Evolutionary conservation across 148 eudicot genomes (phyloP).

Genomic region (Rhododendron mucronatum): DNA sequence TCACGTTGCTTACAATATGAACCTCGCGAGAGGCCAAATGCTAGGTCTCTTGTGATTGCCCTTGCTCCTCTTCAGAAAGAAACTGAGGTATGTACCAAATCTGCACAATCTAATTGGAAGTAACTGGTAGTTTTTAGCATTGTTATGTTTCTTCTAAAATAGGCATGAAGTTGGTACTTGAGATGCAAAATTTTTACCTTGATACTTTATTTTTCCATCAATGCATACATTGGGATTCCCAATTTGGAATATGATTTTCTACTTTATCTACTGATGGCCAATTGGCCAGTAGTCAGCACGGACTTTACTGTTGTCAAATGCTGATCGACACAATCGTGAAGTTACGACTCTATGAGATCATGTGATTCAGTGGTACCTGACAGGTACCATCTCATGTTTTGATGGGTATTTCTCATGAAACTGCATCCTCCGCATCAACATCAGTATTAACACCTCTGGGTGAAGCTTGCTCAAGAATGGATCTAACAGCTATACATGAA

Average conservation of each 20-base stretch:
- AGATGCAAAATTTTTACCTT: neutral
- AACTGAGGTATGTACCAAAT: constrained; percentile 46
- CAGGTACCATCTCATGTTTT: constrained; percentile 81
- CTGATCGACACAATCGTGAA: neutral
- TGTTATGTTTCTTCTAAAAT: neutral
- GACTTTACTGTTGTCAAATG: neutral
- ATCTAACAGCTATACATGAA: constrained; percentile 69
- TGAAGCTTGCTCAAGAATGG: constrained; percentile 68
- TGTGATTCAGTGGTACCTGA: constrained; percentile 13
- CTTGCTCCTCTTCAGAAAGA: constrained; percentile 75
- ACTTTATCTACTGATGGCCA: neutral
- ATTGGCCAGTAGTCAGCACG: neutral
- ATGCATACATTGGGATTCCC: neutral
- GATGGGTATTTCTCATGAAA: constrained; percentile 57
- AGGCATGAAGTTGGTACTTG: neutral
- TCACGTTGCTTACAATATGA: constrained; percentile 85
- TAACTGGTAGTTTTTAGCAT: neutral
- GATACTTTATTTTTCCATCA: neutral
- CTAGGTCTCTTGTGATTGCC: constrained; percentile 55
- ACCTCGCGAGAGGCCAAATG: constrained; percentile 81
- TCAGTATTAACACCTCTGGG: constrained; percentile 61
- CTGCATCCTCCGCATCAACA: constrained; percentile 40
- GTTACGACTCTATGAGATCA: neutral
- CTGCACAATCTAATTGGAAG: neutral
- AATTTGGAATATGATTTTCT: neutral